Evolutionary conservation across 129 eudicot genomes (phyloP).

Genomic region (Gnaphalium uliginosum): DNA sequence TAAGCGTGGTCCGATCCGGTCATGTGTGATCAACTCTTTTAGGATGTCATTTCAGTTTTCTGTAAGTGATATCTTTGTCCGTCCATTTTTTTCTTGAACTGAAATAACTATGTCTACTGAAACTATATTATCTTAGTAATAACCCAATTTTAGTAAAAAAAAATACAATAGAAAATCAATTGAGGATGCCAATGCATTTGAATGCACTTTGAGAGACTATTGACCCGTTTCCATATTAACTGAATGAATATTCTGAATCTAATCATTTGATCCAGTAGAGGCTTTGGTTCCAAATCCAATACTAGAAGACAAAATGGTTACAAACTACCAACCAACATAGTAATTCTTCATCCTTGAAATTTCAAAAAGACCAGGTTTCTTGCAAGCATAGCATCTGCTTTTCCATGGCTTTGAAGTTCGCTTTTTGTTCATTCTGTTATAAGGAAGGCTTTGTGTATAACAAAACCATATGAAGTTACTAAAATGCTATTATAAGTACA

Average conservation of each 20-base stretch:
- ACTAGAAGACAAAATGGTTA: neutral
- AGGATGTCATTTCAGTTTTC: neutral
- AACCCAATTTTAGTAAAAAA: neutral
- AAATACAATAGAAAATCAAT: no score
- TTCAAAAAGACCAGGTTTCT: neutral
- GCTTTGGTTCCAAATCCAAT: neutral
- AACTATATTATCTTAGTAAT: neutral
- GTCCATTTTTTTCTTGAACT: no score
- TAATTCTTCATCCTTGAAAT: neutral
- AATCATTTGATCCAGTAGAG: neutral
- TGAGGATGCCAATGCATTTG: neutral
- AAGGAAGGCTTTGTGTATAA: no score
- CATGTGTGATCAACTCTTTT: neutral
- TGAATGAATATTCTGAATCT: neutral
- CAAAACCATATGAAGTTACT: neutral
- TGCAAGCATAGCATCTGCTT: neutral
- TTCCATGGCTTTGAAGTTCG: neutral
- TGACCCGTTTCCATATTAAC: neutral
- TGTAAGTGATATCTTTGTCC: no score
- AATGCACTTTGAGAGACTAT: neutral
- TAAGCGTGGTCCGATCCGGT: neutral
- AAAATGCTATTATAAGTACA: neutral
- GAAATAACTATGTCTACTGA: neutral
- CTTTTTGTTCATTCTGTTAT: no score
- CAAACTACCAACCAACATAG: neutral